Evolutionary conservation across 305 asterid genomes (phyloP), one percentile per base, ranked within the genome.

Genomic region (Ilex paraguariensis): DNA sequence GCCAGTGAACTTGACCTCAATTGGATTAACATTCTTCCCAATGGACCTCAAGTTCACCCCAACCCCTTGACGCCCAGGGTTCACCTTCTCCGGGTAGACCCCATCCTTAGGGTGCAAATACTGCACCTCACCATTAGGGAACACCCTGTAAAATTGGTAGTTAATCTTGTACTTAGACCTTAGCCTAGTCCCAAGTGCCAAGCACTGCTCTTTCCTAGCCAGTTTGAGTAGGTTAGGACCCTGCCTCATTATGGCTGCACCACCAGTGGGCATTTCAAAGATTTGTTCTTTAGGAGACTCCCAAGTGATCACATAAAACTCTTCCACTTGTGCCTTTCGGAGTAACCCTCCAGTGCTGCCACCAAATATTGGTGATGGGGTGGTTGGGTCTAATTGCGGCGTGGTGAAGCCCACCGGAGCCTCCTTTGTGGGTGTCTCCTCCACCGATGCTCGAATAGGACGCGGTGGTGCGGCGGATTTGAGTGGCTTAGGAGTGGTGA

Each of bases 221-320:
- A 91, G 57, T 51, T 91, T 91, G 72, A 91, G 68, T 79, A 91
- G 67, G 49, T 91, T 91, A 15, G 95, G 92, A 2, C 98, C 98
- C 73, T 87, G 65, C 51, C 96, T 71, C 98, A 91, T 91, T 70
- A 81, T 91, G 31, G 98, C 98, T 6, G 98, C 98, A 42, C 98
- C 98, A 54, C 98, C 96, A 0, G 96, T 91, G 4, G 96, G 95
- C 98, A 88, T 91, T 77, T 91, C 98, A 59, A 91, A 91, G n/a
- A 88, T 85, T 49, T 91, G 96, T 61, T 91, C 98, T 69, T 88
- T 88, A 0, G 98, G 94, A 0, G 98, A 91, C 0, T 84, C 93
- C 98, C 98, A 91, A 0, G 98, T 91, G 59, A 91, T 88, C 32
- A 86, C 96, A 65, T 91, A 84, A 79, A 91, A 91, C 60, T 91